These are phyloP conservation scores for Pachyrhizus erosus DNA, from an alignment of 306 rosid species.

Conservation along the genomic window DNA sequence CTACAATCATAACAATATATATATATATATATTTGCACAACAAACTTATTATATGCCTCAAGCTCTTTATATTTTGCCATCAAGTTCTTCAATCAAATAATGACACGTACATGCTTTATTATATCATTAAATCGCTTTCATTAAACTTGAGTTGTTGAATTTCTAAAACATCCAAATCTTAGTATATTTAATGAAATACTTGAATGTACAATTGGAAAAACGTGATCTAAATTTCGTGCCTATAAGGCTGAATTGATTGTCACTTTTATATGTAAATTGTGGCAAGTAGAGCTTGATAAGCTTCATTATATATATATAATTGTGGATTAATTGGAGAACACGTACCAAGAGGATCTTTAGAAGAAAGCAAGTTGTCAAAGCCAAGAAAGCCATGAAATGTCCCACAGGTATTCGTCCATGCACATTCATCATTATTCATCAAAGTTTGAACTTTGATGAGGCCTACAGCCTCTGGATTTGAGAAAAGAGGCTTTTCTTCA, in stretches of 20 bases:
- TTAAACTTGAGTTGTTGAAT: background rate
- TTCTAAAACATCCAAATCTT: background rate
- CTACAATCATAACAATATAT: background rate
- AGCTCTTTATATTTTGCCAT: background rate
- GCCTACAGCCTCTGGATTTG: slow-evolving; percentile 46
- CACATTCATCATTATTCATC: slow-evolving; percentile 46
- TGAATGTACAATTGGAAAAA: background rate
- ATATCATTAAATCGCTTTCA: background rate
- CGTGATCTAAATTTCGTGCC: background rate
- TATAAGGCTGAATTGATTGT: background rate
- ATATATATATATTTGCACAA: background rate
- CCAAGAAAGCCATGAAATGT: slow-evolving; percentile 50
- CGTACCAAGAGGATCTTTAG: slow-evolving; percentile 45
- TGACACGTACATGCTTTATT: background rate
- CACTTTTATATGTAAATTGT: background rate
- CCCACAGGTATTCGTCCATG: slow-evolving; percentile 48
- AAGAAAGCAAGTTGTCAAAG: slow-evolving; percentile 51
- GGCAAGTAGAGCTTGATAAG: background rate
- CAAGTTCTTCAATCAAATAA: background rate
- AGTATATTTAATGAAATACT: background rate
- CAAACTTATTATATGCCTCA: background rate
- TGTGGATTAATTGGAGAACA: slow-evolving; percentile 20
- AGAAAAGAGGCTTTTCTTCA: slow-evolving; percentile 37
- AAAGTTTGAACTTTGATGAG: slow-evolving; percentile 42
- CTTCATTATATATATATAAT: background rate